A percentile compares a stretch with the other conserved stretches of the same genome.
Conservation (phyloP, 2,329 filamentous ascomycete species). For the Metarhizium brunneum region DNA sequence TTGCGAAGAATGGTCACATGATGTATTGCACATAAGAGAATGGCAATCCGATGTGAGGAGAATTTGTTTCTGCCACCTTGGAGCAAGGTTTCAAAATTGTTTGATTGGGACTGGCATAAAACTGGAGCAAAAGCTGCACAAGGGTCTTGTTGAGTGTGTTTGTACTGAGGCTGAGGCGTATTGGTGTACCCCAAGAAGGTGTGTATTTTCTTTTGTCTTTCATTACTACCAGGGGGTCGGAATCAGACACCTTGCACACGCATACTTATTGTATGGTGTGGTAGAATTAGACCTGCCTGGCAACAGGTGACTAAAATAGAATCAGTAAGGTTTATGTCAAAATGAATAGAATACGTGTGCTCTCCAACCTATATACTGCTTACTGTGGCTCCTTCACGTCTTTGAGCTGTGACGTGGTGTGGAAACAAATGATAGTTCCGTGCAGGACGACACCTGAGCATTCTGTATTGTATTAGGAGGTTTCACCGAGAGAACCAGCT, state of each 20-base stretch:
- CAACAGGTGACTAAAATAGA: background rate
- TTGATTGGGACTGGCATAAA: conserved; percentile 4
- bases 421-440: background rate
- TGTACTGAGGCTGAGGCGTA: conserved; percentile 3
- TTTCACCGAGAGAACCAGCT: no score
- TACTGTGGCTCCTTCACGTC: background rate
- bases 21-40: background rate
- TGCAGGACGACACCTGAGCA: no score
- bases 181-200: conserved; percentile 1
- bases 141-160: conserved; percentile 2
- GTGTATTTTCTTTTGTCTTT: background rate
- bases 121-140: conserved; percentile 3
- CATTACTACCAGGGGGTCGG: background rate
- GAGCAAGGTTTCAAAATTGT: background rate
- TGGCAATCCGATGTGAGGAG: background rate
- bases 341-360: background rate
- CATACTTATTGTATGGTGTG: background rate
- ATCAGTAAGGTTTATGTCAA: background rate
- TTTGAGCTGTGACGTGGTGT: background rate
- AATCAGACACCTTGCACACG: background rate
- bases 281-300: background rate
- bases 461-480: no score
- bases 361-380: background rate
- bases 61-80: background rate
- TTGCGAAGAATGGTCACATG: background rate